Base-by-base conservation (phyloP, 768 basidiomycete species). In the Podaxis sp. region DNA sequence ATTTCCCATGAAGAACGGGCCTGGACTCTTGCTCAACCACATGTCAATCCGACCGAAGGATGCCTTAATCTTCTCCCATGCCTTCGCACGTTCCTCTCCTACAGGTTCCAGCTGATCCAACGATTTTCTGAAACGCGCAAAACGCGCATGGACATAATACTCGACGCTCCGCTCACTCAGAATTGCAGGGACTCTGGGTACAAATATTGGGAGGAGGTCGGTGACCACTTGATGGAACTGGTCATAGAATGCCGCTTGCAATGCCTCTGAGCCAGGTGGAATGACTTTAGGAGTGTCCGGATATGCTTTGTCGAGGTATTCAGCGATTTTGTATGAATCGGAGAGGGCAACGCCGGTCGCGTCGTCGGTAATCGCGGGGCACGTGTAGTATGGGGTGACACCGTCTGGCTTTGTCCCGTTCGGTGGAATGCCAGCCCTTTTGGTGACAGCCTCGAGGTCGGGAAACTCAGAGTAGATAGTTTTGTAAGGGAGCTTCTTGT, bases 291-390 rank as follows among this genome's bases (percentile, higher is more conserved):
- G 75, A 0, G 72, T 71, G 48, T 72, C 65, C 0, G 77, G 76
- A 68, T 77, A 82, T 3, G 68, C 66, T 2, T 71, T 67, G 56
- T 82, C 81, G 61, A 82, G 70, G 65, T 82, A 80, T 9, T 71
- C 58, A 0, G 74, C 79, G 56, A 82, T 81, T 47, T 66, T 65
- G 57, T 73, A 69, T 2, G 79, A 79, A 59, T 83, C 79, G 0
- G 77, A 35, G 37, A 81, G 23, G 59, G 71, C 65, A 9, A 57
- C 62, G 1, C 70, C 68, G 4, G 74, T 79, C 21, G 74, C 71
- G 57, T 81, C 79, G 47, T 72, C 65, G 57, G 79, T 76, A 46
- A 65, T 63, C 0, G 62, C 50, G 1, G 64, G 64, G 5, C 44
- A 38, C 3, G 62, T 66, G 35, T 64, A 64, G 11, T 44, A 18